Evolutionary conservation across 106 monocot genomes (phyloP), one percentile per base, ranked within the genome.

Genomic region (Allium cepa): DNA sequence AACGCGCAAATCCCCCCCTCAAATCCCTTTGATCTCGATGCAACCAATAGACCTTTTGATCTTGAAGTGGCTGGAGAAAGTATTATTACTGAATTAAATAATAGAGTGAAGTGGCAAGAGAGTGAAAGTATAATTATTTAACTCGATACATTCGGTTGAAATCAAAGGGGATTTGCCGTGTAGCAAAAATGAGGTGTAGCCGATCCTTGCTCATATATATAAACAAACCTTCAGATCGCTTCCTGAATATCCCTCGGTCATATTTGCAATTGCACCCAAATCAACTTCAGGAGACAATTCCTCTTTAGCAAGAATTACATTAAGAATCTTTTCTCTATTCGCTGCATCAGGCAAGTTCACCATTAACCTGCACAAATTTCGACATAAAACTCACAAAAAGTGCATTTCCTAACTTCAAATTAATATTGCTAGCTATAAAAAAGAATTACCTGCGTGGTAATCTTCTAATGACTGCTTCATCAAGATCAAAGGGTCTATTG

Each of bases 161-260:
- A 22, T 22, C 22, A 22, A 22, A 22, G 22, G 22, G 22, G 22
- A 22, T 22, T 22, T 22, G 22, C 0, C 22, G 22, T 22, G 22
- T 22, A 1, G 22, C 22, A 22, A 22, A 22, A 22, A 22, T 22
- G 22, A 22, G 22, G 1, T 22, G 22, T 22, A 22, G 22, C 0
- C 0, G 1, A 22, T 22, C 22, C 22, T 22, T 22, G 0, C 22
- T 22, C 22, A 22, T 50, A 18, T 47, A 11, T 22, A 4, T 49
- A 50, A 57, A 62, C 49, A 71, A 18, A 99, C 97, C 97, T 99
- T 99, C 57, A 99, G 71, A 53, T 99, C 97, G 64, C 97, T 99
- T 79, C 97, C 97, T 53, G 97, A 99, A 79, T 92, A 99, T 49
- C 92, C 97, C 74, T 99, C 97, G 6, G 92, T 93, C 92, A 99